Evolutionary conservation across 2,329 filamentous ascomycete species (phyloP), one percentile per base, ranked within the genome.

Genomic region (Aspergillus sclerotialis): DNA sequence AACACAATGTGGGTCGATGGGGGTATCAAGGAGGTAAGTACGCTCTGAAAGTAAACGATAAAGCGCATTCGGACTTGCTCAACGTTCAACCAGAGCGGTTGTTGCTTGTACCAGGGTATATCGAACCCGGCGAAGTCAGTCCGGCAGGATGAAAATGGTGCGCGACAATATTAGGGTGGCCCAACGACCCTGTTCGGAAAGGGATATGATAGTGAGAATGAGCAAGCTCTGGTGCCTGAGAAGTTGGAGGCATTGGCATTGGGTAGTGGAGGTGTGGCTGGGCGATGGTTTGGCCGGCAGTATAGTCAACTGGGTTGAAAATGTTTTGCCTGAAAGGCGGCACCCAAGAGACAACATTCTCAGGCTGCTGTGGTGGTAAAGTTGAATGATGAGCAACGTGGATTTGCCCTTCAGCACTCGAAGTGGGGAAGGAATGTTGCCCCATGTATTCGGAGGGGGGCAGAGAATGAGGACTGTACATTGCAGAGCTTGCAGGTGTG

Each of bases 311-410:
- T 1, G 57, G 40, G 12, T 44, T 45, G 46, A 58, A 63, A 26
- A 60, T 42, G 18, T 51, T 50, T 14, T 52, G 52, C n/a, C 58
- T 51, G 41, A 59, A 61, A 4, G 50, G 39, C 0, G 56, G 48
- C 6, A 47, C 40, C 59, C 59, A 63, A 7, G 45, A 19, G 8
- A 58, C 45, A 30, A 51, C 59, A 8, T 53, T 44, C 16, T 39
- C 40, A 9, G 42, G 13, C 3, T 45, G 33, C 18, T 36, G 11
- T 49, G 46, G 18, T 45, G 42, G 15, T 35, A 29, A 26, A 48
- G 38, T n/a, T n/a, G n/a, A n/a, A n/a, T n/a, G n/a, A 10, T 23
- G 19, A 23, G 6, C 10, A 7, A 10, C 19, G 10, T 10, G 19
- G 19, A 23, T 23, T n/a, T 43, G 44, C 7, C 46, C 45, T 8